Evolutionary conservation across 2,329 filamentous ascomycete genomes (phyloP), one percentile per base, ranked within the genome.

Genomic region (Cadophora sp.): DNA sequence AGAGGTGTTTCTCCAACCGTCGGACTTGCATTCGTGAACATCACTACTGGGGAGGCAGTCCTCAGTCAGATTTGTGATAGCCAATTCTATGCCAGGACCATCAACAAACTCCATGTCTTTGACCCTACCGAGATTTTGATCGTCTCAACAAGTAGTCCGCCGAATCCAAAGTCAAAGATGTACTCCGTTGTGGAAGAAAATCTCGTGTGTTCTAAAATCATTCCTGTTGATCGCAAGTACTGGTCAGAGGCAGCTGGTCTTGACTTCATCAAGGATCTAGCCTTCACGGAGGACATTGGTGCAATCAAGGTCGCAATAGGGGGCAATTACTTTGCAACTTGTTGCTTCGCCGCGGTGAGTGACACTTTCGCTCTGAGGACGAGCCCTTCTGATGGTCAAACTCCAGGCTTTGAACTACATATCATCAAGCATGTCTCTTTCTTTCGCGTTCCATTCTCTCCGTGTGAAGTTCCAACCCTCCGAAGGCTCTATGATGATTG

Each of bases 401-500:
- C 47, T 33, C 14, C 62, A 97, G 93, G 91, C 84, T 3, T 83
- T 98, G 76, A 93, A 92, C 74, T 97, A 92, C 76, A 85, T 96
- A 56, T 91, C 97, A 66, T 79, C 90, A 1, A 87, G 88, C 7
- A 84, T 93, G 68, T 83, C 83, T 4, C 84, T 90, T 67, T 87
- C 84, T 0, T 96, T 97, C 76, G 84, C 88, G 3, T 83, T 85
- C n/a, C 90, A 96, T 76, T 94, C 94, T 22, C 85, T 98, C 39
- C 88, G 93, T 3, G 91, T 98, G 75, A 90, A 89, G 70, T 97
- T 97, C 72, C 90, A 95, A 74, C 91, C 94, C 0, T 94, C 93
- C 0, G 92, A 97, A 76, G 92, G 95, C 27, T 92, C 93, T 0
- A 97, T 98, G 94, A 93, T 97, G 87, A 96, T 98, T 73, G 95